Conservation (phyloP, 768 basidiomycete species). For the Boletus fagicola region DNA sequence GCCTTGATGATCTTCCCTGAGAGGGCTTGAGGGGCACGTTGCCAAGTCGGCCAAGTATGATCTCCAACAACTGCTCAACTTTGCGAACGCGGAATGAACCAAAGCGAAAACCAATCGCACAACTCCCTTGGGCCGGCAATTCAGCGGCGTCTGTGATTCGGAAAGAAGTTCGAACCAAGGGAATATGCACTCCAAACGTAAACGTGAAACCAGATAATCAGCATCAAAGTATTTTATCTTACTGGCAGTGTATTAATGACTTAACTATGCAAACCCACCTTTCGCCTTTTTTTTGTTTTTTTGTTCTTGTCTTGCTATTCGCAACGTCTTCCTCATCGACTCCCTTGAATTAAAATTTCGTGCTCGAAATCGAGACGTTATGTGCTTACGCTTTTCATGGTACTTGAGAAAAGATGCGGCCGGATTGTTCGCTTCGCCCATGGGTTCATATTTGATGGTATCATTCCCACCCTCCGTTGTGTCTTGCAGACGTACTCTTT, state of each 20-base stretch:
- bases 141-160: background rate
- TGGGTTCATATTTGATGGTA: background rate
- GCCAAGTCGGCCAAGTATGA: background rate
- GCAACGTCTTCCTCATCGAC: background rate
- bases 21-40: slow-evolving; percentile 18
- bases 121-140: background rate
- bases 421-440: background rate
- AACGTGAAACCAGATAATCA: slow-evolving; percentile 19
- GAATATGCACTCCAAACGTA: slow-evolving; percentile 5
- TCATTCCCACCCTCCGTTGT: background rate
- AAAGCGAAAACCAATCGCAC: background rate
- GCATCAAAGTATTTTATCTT: slow-evolving; percentile 23
- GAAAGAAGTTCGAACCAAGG: slow-evolving; percentile 1
- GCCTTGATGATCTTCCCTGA: slow-evolving; percentile 40
- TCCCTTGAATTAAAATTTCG: background rate
- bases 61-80: background rate
- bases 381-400: background rate
- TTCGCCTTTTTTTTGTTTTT: background rate
- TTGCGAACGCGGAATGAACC: slow-evolving; percentile 1
- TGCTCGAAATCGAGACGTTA: slow-evolving; percentile 11
- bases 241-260: slow-evolving; percentile 26
- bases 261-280: slow-evolving; percentile 22
- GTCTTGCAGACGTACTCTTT: slow-evolving; percentile 1
- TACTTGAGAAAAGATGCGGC: background rate
- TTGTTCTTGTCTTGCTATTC: slow-evolving; percentile 1